Base-by-base conservation (phyloP, 306 rosid genomes). In the Dalbergia cochinchinensis region DNA sequence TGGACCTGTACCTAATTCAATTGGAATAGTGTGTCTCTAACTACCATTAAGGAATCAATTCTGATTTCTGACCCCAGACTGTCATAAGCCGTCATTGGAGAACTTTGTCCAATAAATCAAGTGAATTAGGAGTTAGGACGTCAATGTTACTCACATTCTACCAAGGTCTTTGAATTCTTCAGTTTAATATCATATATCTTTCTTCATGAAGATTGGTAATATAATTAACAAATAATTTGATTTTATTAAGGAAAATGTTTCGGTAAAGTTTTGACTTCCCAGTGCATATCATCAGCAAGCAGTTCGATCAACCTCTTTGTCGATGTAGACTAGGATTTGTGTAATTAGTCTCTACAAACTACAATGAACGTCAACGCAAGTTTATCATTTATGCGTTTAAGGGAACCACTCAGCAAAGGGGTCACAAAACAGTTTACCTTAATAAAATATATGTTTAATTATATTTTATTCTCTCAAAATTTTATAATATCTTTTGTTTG, bases 61-160 rank as follows among this genome's bases (percentile, higher is more conserved):
- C 53, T 4, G 31, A 39, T n/a, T 65, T 41, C 55, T 78, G 75
- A 78, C 75, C 20, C 8, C 0, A 48, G 50, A 48, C 33, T 7
- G 37, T 37, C 22, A n/a, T 44, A 14, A 73, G 42, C 26, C 80
- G 74, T 74, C 77, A 60, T 55, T 15, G 82, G 75, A 18, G 61
- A 22, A 8, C 35, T 9, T 55, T 69, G 42, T 67, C 69, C 18
- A 61, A 14, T 35, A 16, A 71, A 62, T 37, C 48, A 59, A 22
- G 2, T 0, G 9, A 26, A 15, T 35, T 37, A 55, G 18, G 19
- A 13, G 20, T 61, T 14, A 12, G 61, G 44, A 65, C 12, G 50
- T 9, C 34, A 14, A 14, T 82, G 66, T 79, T 19, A 63, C 71
- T 41, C 51, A 12, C 47, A 33, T 57, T n/a, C 41, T 16, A 22